Percentiles rank a stretch among this genome's conserved stretches.
Conservation (phyloP, 441 rosid genomes). For the Adansonia madagascariensis region DNA sequence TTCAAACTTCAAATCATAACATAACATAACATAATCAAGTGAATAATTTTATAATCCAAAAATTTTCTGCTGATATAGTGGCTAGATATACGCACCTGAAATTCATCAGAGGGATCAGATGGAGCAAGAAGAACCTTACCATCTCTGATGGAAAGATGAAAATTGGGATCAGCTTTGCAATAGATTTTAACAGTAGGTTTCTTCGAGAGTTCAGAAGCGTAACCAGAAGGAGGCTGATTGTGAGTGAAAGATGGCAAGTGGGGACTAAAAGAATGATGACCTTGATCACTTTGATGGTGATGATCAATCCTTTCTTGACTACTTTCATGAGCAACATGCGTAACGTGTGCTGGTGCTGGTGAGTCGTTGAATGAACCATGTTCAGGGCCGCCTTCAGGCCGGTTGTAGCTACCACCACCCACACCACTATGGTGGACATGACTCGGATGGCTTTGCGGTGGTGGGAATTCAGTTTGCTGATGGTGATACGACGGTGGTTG, state of each 20-base stretch:
- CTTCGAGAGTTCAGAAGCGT: slow-evolving; percentile 41
- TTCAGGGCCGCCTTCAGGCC: background rate
- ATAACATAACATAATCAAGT: background rate
- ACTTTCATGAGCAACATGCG: slow-evolving; percentile 49
- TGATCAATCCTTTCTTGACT: slow-evolving; percentile 20
- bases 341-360: slow-evolving; percentile 36
- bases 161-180: slow-evolving; percentile 66
- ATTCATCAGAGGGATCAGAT: slow-evolving; percentile 59
- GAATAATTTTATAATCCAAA: background rate
- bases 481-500: background rate
- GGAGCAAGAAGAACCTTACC: slow-evolving; percentile 64
- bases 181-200: slow-evolving; percentile 60
- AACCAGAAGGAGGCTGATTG: slow-evolving; percentile 37
- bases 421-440: slow-evolving; percentile 40
- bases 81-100: slow-evolving; percentile 54
- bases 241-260: slow-evolving; percentile 46
- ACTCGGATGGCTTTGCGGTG: slow-evolving; percentile 39
- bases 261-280: slow-evolving; percentile 45
- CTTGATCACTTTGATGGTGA: slow-evolving; percentile 6
- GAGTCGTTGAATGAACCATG: slow-evolving; percentile 32
- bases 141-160: slow-evolving; percentile 60
- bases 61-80: background rate
- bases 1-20: background rate
- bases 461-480: slow-evolving; percentile 12
- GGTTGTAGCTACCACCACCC: slow-evolving; percentile 10